These are phyloP conservation scores for Rhizophagus sp. DNA, from an alignment of 192 early-diverging fungal species.

Conservation along the genomic window DNA sequence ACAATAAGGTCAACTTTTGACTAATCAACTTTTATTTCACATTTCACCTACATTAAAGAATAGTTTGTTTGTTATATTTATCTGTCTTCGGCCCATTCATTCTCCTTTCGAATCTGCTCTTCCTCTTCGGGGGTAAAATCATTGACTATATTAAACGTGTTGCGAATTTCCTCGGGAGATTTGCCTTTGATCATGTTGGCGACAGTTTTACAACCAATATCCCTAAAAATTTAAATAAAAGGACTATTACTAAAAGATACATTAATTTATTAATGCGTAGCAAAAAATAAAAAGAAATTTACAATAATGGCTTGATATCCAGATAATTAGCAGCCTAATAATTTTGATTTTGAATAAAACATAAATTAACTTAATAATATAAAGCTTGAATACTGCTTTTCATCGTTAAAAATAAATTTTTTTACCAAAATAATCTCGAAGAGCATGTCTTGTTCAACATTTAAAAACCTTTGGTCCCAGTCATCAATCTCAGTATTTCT, in stretches of 20 bases:
- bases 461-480: slow-evolving; percentile 80
- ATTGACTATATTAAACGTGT: slow-evolving; percentile 66
- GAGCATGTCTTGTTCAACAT: slow-evolving; percentile 77
- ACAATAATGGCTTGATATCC: slow-evolving; percentile 68
- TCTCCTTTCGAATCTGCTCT: slow-evolving; percentile 60
- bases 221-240: slow-evolving; percentile 22
- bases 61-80: slow-evolving; percentile 30
- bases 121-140: slow-evolving; percentile 77
- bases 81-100: slow-evolving; percentile 65
- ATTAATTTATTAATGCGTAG: not conserved
- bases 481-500: slow-evolving; percentile 75
- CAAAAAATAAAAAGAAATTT: not conserved
- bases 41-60: too few relatives aligned
- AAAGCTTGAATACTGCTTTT: too few relatives aligned
- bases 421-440: slow-evolving; percentile 72
- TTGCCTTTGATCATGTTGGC: slow-evolving; percentile 93
- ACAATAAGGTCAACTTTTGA: too few relatives aligned
- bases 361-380: not conserved
- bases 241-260: not conserved
- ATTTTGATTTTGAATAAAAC: not conserved
- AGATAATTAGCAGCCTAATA: slow-evolving; percentile 80
- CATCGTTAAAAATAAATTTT: not conserved
- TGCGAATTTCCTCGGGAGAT: slow-evolving; percentile 83
- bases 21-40: too few relatives aligned
- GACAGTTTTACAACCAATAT: slow-evolving; percentile 79